Conservation (phyloP, 2,329 filamentous ascomycete genomes). For the Metarhizium anisopliae region DNA sequence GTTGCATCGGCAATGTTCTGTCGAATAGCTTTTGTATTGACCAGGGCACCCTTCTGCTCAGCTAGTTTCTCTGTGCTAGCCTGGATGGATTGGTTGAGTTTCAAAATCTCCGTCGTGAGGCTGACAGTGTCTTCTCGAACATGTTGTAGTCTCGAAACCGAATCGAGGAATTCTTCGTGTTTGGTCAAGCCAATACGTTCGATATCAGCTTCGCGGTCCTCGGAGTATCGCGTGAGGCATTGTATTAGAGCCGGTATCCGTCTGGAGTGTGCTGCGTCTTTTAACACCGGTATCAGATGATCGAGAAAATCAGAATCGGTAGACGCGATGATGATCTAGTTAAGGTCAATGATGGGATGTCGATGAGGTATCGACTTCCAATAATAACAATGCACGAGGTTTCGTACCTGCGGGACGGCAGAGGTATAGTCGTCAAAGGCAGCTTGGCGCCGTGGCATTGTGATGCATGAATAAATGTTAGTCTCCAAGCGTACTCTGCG, state of each 20-base stretch:
- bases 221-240: constrained; percentile 63
- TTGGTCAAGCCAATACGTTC: constrained; percentile 91
- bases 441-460: constrained; percentile 36
- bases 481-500: background rate
- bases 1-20: constrained; percentile 95
- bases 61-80: constrained; percentile 89
- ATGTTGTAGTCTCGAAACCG: constrained; percentile 86
- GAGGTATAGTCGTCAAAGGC: constrained; percentile 38
- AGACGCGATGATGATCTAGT: constrained; percentile 81
- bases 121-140: constrained; percentile 85
- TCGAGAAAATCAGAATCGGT: constrained; percentile 93
- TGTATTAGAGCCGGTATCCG: constrained; percentile 66
- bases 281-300: constrained; percentile 87
- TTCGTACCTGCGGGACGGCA: constrained; percentile 34
- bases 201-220: constrained; percentile 82
- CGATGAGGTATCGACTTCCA: background rate
- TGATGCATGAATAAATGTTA: constrained; percentile 8
- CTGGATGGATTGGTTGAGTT: constrained; percentile 91
- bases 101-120: constrained; percentile 82
- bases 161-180: constrained; percentile 91
- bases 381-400: background rate
- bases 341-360: constrained; percentile 3
- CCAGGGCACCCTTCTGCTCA: constrained; percentile 86
- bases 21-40: constrained; percentile 83
- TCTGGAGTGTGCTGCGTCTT: constrained; percentile 74